Percentiles rank a stretch among this genome's conserved stretches.
Evolutionary conservation across 2,329 filamentous ascomycete genomes (phyloP).

Genomic region (Orbilia javanica): DNA sequence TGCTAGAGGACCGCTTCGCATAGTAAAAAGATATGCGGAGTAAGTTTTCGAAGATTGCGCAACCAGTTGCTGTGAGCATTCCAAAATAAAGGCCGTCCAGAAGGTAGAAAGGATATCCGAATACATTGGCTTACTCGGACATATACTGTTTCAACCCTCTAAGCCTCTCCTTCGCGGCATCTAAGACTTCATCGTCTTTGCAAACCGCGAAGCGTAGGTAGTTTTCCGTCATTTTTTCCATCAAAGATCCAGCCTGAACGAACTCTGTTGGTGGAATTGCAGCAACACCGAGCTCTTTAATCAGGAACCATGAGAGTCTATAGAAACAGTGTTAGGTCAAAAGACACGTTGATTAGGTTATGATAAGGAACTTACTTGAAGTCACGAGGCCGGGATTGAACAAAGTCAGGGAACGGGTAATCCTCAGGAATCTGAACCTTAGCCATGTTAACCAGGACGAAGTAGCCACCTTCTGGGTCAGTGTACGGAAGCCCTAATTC

Average conservation of each 20-base stretch:
- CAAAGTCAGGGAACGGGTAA: conserved; percentile 90
- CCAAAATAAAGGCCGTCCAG: background rate
- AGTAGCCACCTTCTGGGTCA: conserved; percentile 96
- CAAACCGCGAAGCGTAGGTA: conserved; percentile 90
- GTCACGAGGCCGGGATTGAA: conserved; percentile 86
- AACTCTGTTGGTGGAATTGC: conserved; percentile 98
- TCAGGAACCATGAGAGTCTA: conserved; percentile 87
- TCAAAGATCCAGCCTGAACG: conserved; percentile 81
- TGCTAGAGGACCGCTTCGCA: background rate
- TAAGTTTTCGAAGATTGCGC: background rate
- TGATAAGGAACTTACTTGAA: conserved; percentile 74
- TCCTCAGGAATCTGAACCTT: conserved; percentile 85
- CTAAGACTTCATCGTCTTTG: conserved; percentile 88
- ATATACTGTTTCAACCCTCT: conserved; percentile 81
- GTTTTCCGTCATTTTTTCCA: conserved; percentile 84
- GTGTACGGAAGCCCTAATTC: conserved; percentile 80
- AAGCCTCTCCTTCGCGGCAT: conserved; percentile 81
- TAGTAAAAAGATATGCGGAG: background rate
- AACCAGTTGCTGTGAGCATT: background rate
- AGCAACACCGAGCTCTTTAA: conserved; percentile 94
- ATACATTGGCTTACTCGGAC: conserved; percentile 58
- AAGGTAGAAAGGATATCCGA: background rate
- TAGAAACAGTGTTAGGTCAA: background rate
- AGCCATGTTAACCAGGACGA: conserved; percentile 92
- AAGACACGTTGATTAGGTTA: background rate